Conservation (phyloP, 2,329 filamentous ascomycete genomes). For the Trichoderma sp. region DNA sequence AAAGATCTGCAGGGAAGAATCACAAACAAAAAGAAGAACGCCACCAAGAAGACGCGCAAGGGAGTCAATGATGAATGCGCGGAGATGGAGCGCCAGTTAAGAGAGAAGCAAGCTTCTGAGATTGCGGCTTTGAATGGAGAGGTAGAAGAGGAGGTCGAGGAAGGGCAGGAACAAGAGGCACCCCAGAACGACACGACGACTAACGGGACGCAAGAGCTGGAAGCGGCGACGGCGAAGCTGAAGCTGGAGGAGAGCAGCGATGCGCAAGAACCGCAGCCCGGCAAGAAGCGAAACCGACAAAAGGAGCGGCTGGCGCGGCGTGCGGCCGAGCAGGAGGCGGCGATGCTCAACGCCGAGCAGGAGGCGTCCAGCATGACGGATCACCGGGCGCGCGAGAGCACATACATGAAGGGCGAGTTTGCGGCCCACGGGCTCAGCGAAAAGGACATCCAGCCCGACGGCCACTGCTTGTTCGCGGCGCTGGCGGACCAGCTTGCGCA, state of each 20-base stretch:
- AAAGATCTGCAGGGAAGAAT: slow-evolving; percentile 80
- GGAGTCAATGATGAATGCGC: slow-evolving; percentile 75
- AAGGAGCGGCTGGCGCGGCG: slow-evolving; percentile 88
- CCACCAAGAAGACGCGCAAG: slow-evolving; percentile 80
- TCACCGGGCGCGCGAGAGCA: slow-evolving; percentile 65
- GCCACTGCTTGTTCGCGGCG: slow-evolving; percentile 91
- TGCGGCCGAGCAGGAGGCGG: slow-evolving; percentile 76
- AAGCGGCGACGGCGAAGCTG: slow-evolving; percentile 26
- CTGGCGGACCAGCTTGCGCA: slow-evolving; percentile 76
- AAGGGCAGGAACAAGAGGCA: slow-evolving; percentile 8
- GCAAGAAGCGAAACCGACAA: slow-evolving; percentile 81
- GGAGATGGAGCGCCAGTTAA: slow-evolving; percentile 62
- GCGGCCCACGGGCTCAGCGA: slow-evolving; percentile 62
- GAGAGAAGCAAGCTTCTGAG: slow-evolving; percentile 64
- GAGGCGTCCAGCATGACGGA: slow-evolving; percentile 76
- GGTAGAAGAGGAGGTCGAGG: not conserved
- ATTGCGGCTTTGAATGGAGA: slow-evolving; percentile 41
- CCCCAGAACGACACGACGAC: not conserved
- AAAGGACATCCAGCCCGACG: slow-evolving; percentile 80
- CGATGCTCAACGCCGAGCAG: slow-evolving; percentile 62
- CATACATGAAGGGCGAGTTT: slow-evolving; percentile 67
- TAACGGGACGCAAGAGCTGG: slow-evolving; percentile 8
- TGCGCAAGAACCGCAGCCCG: slow-evolving; percentile 22
- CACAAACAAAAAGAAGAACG: slow-evolving; percentile 95
- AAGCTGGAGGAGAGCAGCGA: slow-evolving; percentile 19